A percentile compares a stretch with the other conserved stretches of the same genome.
Conservation (phyloP, 2,329 filamentous ascomycete species). For the Cercospora sesami region DNA sequence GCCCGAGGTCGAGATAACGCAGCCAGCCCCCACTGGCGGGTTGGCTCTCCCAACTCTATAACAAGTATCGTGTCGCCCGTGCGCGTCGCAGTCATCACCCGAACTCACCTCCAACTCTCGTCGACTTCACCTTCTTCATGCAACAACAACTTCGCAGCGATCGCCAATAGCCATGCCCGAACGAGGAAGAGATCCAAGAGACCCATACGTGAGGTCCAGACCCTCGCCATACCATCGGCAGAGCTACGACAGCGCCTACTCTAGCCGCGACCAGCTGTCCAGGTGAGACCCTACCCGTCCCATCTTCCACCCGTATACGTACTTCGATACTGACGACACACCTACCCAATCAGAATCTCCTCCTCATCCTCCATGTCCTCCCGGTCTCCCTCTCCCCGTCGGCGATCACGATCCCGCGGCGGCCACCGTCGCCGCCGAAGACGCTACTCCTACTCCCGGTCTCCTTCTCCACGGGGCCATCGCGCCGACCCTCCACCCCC, state of each 20-base stretch:
- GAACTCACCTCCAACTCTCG: not conserved
- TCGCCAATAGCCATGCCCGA: slow-evolving; percentile 4
- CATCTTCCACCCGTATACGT: slow-evolving; percentile 7
- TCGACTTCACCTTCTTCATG: slow-evolving; percentile 6
- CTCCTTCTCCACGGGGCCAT: not conserved
- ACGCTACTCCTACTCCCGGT: slow-evolving; percentile 16
- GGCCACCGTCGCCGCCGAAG: not conserved
- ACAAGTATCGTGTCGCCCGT: not conserved
- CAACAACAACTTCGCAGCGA: not conserved
- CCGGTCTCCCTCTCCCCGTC: slow-evolving; percentile 9
- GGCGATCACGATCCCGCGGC: slow-evolving; percentile 6
- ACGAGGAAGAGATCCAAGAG: slow-evolving; percentile 9
- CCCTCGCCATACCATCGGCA: slow-evolving; percentile 4
- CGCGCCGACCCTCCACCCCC: not conserved
- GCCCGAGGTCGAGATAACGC: not conserved
- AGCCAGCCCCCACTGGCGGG: not conserved
- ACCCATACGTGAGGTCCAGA: slow-evolving; percentile 8
- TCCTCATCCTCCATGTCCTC: slow-evolving; percentile 11
- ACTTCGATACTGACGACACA: not conserved
- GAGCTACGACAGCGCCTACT: slow-evolving; percentile 17
- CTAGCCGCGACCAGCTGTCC: slow-evolving; percentile 12
- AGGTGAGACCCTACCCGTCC: slow-evolving; percentile 7
- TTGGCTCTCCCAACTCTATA: slow-evolving; percentile 3
- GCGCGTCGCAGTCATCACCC: slow-evolving; percentile 1
- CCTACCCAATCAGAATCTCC: not conserved